These are phyloP conservation scores for Hypsizygus ulmarius DNA, from an alignment of 1,284 basidiomycete genomes.

Conservation along the genomic window DNA sequence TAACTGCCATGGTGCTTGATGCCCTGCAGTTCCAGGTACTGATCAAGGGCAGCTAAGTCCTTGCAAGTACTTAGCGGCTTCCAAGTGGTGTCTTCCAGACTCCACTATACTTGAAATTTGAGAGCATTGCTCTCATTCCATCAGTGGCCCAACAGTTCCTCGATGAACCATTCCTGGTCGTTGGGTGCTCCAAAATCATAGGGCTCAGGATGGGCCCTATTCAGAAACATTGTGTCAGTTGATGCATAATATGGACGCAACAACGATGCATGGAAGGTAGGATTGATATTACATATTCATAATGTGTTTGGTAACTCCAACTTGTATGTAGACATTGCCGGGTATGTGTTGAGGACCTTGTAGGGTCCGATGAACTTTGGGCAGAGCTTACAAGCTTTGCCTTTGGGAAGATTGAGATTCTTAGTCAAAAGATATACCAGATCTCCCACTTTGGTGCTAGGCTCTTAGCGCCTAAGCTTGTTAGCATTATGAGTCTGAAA, in stretches of 20 bases:
- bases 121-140: not conserved
- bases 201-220: not conserved
- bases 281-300: too few species aligned
- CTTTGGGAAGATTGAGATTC: slow-evolving; percentile 29
- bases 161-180: too few species aligned
- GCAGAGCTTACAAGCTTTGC: slow-evolving; percentile 15
- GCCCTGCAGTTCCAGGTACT: slow-evolving; percentile 5
- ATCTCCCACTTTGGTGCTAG: slow-evolving; percentile 17
- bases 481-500: slow-evolving; percentile 29
- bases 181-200: not conserved
- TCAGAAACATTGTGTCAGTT: not conserved
- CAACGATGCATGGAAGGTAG: too few species aligned
- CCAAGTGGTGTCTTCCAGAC: slow-evolving; percentile 13
- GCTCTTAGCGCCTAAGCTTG: slow-evolving; percentile 15
- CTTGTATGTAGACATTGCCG: slow-evolving; percentile 22
- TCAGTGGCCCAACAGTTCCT: too few species aligned
- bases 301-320: slow-evolving; percentile 24
- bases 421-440: slow-evolving; percentile 31
- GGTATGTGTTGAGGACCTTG: slow-evolving; percentile 21
- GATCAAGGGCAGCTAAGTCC: slow-evolving; percentile 8
- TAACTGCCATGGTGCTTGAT: not conserved
- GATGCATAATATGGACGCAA: not conserved
- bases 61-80: slow-evolving; percentile 6
- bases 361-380: slow-evolving; percentile 23
- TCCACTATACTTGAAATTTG: slow-evolving; percentile 10